These are phyloP conservation scores for Termitomyces sp. DNA, from an alignment of 768 basidiomycete genomes.

Conservation along the genomic window DNA sequence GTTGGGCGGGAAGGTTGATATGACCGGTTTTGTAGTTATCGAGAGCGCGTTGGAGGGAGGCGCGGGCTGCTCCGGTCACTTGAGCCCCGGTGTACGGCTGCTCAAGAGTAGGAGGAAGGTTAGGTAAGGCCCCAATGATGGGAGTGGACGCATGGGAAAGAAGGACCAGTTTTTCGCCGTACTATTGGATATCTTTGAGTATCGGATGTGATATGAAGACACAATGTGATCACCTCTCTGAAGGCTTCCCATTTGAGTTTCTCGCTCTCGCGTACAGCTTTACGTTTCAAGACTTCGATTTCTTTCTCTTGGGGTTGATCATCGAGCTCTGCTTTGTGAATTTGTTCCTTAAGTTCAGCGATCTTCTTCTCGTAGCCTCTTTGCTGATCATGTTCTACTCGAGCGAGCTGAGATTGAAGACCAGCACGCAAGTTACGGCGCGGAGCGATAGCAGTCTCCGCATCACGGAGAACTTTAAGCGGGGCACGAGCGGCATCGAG, in stretches of 20 bases:
- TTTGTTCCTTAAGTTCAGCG: conserved; percentile 63
- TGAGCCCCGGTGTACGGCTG: conserved; percentile 58
- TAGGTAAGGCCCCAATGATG: conserved; percentile 57
- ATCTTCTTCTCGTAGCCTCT: conserved; percentile 63
- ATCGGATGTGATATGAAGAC: neutral
- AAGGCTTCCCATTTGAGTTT: conserved; percentile 75
- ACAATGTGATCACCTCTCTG: conserved; percentile 49
- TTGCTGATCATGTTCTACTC: conserved; percentile 63
- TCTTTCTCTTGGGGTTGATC: conserved; percentile 68
- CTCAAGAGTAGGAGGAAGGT: conserved; percentile 53
- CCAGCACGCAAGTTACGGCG: conserved; percentile 55
- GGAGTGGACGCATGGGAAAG: conserved; percentile 66
- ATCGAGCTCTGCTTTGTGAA: conserved; percentile 58
- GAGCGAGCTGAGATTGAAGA: conserved; percentile 54
- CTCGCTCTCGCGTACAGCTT: conserved; percentile 73
- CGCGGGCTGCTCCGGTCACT: conserved; percentile 64
- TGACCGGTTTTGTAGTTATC: conserved; percentile 74
- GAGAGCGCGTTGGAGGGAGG: conserved; percentile 70
- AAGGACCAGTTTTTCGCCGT: conserved; percentile 74
- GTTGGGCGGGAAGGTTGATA: conserved; percentile 43
- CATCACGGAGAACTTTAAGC: conserved; percentile 67
- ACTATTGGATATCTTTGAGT: conserved; percentile 35
- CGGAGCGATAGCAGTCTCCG: conserved; percentile 56
- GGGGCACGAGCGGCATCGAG: conserved; percentile 61
- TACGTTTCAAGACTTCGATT: conserved; percentile 66